Conservation (phyloP, 352 stramenopile genomes). For the Porosira glacialis region DNA sequence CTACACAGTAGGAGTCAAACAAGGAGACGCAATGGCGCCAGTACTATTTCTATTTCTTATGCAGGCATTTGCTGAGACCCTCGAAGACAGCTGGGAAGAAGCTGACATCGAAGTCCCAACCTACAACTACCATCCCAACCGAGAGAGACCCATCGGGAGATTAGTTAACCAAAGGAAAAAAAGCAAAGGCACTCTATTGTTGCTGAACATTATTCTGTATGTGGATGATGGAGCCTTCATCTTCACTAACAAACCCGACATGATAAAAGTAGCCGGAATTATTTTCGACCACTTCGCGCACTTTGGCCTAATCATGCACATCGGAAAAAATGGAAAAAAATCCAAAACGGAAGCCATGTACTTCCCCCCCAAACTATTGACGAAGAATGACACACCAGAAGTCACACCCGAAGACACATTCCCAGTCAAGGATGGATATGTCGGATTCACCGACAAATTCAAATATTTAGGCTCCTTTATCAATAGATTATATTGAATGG, state of each 20-base stretch:
- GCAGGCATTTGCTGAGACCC: slow-evolving; percentile 11
- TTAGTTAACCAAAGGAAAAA: neutral
- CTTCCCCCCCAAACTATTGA: neutral
- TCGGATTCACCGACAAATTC: neutral
- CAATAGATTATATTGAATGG: no score
- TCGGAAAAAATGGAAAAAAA: slow-evolving; percentile 1
- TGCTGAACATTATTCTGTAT: slow-evolving; percentile 8
- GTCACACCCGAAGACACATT: neutral
- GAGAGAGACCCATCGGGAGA: neutral
- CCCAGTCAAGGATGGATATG: neutral
- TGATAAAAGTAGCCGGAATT: neutral
- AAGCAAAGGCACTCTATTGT: neutral
- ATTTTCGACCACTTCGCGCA: neutral
- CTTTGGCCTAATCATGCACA: slow-evolving; percentile 14
- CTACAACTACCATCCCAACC: neutral
- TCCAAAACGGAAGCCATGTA: slow-evolving; percentile 10
- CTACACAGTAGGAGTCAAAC: slow-evolving; percentile 29
- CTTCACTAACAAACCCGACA: slow-evolving; percentile 4
- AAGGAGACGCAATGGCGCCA: slow-evolving; percentile 39
- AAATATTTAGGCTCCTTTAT: neutral
- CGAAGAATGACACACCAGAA: neutral
- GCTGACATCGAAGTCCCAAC: neutral
- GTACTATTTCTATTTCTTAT: slow-evolving; percentile 42
- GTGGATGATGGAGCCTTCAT: slow-evolving; percentile 18
- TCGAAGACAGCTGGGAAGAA: slow-evolving; percentile 9